Base-by-base conservation (phyloP, 306 rosid species). In the Betula pendula region DNA sequence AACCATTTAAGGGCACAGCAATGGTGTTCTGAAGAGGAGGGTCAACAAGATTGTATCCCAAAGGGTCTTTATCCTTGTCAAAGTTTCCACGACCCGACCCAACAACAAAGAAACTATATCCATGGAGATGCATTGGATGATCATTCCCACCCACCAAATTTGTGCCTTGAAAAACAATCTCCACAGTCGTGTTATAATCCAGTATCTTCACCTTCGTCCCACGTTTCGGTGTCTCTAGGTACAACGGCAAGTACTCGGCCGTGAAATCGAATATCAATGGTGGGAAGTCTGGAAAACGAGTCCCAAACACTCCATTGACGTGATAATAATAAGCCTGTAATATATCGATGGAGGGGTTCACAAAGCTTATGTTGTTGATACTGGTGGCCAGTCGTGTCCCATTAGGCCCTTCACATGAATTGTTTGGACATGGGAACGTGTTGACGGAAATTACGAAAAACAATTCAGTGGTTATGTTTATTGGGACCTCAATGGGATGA, bases 101-200 rank as follows among this genome's bases (percentile, higher is more conserved):
- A n/a, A 82, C 80, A 0, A 78, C 80, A 14, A 74, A 82, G 77
- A 82, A 82, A 44, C 79, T 69, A 33, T 12, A 78, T 4, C 86
- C 83, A 70, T 78, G 86, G 7, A 82, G 74, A 74, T 82, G 85
- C 82, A 82, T 77, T 8, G 85, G 85, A 77, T 82, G 85, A 17
- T 77, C 79, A 68, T 31, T 72, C 31, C 79, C 82, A 13, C 59
- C 76, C n/a, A 68, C 58, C 74, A 82, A 14, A 73, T 50, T 77
- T 8, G 85, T 77, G 58, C 79, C 85, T 27, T 82, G 85, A 27
- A 82, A 73, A 16, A 77, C 82, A 72, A 82, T 19, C 71, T 82
- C 82, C 68, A 82, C 85, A 1, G 63, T 72, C 1, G 79, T 15
- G 12, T 67, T 73, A 50, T 77, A 82, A 16, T 82, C 49, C 69